These are phyloP conservation scores for Fraxinus dipetala DNA, from an alignment of 305 asterid genomes.

Conservation along the genomic window DNA sequence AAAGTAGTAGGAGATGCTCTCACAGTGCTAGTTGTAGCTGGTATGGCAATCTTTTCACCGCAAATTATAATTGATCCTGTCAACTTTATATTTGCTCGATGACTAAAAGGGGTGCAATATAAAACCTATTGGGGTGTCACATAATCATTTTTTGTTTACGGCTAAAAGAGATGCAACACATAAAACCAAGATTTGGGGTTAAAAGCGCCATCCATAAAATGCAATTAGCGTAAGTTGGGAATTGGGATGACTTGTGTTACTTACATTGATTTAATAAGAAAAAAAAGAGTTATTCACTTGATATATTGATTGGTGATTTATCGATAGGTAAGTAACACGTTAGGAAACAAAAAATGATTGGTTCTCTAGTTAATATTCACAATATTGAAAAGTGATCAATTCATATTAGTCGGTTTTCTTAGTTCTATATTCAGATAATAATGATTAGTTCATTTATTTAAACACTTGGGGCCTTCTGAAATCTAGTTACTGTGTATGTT, in stretches of 20 bases:
- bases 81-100: background rate
- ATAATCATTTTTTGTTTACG: background rate
- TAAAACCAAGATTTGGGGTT: background rate
- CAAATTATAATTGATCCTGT: background rate
- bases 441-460: background rate
- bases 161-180: background rate
- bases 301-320: background rate
- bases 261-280: background rate
- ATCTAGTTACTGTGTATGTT: background rate
- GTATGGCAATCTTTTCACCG: constrained; percentile 32
- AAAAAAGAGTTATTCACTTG: background rate
- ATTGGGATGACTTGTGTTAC: background rate
- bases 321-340: background rate
- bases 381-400: background rate
- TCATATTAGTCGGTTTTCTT: background rate
- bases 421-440: background rate
- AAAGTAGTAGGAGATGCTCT: constrained; percentile 59
- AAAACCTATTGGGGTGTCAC: background rate
- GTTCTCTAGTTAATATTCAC: background rate
- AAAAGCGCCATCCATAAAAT: background rate
- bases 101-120: background rate
- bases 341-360: background rate
- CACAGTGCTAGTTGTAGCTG: constrained; percentile 64
- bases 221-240: background rate
- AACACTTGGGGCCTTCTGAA: background rate